Conservation (phyloP, 2,329 filamentous ascomycete species). For the Xylaria sp. region DNA sequence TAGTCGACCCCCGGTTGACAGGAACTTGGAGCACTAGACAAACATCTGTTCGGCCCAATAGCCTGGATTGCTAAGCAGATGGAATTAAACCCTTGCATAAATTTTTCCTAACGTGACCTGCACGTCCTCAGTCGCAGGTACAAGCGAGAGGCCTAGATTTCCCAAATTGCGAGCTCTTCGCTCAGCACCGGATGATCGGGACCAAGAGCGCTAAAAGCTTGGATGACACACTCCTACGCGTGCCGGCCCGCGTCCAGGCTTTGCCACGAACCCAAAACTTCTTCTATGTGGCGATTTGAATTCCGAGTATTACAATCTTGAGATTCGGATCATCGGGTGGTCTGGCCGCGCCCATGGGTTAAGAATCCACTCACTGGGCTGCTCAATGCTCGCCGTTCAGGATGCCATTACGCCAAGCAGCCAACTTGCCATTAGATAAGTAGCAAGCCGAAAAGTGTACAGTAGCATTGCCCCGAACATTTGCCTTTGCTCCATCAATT, state of each 20-base stretch:
- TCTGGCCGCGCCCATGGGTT: conserved; percentile 18
- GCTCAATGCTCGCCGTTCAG: conserved; percentile 2
- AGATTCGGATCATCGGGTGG: conserved; percentile 1
- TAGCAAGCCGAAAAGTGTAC: conserved; percentile 6
- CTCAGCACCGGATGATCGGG: conserved; percentile 16
- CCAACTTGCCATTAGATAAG: conserved; percentile 5
- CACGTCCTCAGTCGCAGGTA: conserved; percentile 1
- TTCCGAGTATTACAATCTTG: conserved; percentile 8
- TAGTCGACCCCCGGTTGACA: conserved; percentile 8
- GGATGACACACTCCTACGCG: not conserved
- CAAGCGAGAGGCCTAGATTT: conserved; percentile 22
- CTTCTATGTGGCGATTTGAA: not conserved
- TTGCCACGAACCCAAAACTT: conserved; percentile 3
- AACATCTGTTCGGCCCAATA: conserved; percentile 21
- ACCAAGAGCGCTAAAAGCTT: conserved; percentile 7
- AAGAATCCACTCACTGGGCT: conserved; percentile 6
- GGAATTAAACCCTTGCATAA: conserved; percentile 7
- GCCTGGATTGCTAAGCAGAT: conserved; percentile 26
- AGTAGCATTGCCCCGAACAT: conserved; percentile 10
- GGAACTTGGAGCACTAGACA: not conserved
- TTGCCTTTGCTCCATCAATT: conserved; percentile 1
- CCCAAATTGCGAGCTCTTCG: conserved; percentile 2
- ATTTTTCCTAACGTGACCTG: not conserved
- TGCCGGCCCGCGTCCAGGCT: not conserved
- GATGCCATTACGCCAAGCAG: conserved; percentile 21